These are phyloP conservation scores for Hemisphaericaspora subhashii DNA, from an alignment of 1,139 yeast species.

Conservation along the genomic window DNA sequence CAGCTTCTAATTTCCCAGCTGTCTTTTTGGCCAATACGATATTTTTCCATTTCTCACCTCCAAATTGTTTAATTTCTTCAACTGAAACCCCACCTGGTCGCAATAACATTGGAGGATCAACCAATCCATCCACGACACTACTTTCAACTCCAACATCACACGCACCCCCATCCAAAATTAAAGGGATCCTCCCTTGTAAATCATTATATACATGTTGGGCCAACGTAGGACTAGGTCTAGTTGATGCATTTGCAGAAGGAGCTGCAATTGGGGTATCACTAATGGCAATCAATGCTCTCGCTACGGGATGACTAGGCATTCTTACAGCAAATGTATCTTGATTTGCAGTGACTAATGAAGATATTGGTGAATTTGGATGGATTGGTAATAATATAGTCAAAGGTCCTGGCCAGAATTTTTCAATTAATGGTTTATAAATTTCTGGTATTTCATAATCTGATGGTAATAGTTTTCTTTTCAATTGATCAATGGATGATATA, in stretches of 20 bases:
- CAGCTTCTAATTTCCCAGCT: constrained; percentile 67
- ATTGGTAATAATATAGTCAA: constrained; percentile 81
- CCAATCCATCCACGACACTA: constrained; percentile 89
- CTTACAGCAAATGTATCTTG: constrained; percentile 91
- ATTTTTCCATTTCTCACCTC: constrained; percentile 66
- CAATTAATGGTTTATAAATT: constrained; percentile 61
- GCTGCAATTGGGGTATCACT: constrained; percentile 93
- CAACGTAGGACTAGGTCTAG: constrained; percentile 88
- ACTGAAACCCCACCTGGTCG: constrained; percentile 93
- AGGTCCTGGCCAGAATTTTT: constrained; percentile 94
- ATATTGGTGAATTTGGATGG: constrained; percentile 51
- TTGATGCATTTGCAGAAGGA: constrained; percentile 95
- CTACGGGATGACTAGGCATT: constrained; percentile 83
- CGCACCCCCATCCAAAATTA: constrained; percentile 86
- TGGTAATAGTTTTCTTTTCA: constrained; percentile 55
- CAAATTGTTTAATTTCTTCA: constrained; percentile 64
- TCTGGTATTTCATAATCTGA: constrained; percentile 56
- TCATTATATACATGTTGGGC: constrained; percentile 87
- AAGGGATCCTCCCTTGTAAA: constrained; percentile 75
- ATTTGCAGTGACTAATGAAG: constrained; percentile 76
- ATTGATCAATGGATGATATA: constrained; percentile 73
- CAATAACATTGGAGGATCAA: constrained; percentile 78
- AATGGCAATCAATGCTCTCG: constrained; percentile 85
- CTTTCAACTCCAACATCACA: constrained; percentile 92
- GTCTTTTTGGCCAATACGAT: constrained; percentile 64